These are phyloP conservation scores for Spatholobus suberectus DNA, from an alignment of 306 rosid genomes.

Conservation along the genomic window DNA sequence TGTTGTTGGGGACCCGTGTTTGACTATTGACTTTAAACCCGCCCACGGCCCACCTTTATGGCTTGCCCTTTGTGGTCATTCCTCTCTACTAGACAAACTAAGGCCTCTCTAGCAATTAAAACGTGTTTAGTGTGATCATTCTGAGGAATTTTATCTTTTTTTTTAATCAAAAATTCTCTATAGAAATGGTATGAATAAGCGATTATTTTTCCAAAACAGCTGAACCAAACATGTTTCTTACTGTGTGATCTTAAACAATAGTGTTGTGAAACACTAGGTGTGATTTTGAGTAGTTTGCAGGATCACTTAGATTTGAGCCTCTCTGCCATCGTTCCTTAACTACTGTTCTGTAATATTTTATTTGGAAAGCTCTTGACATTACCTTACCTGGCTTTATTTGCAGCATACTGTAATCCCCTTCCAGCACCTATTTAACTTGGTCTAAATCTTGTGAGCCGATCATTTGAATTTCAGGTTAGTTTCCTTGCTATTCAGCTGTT, in stretches of 20 bases:
- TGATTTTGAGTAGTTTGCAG: background rate
- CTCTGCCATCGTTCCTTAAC: background rate
- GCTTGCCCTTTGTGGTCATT: background rate
- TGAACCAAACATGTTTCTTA: background rate
- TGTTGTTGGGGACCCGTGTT: background rate
- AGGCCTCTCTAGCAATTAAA: background rate
- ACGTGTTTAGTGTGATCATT: too few species aligned
- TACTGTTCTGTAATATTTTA: background rate
- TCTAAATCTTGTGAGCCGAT: constrained; percentile 86
- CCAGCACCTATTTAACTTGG: constrained; percentile 87
- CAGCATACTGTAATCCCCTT: constrained; percentile 88
- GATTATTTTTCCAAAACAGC: too few species aligned
- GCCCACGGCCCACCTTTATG: too few species aligned
- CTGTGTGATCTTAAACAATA: background rate
- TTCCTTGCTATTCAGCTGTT: background rate
- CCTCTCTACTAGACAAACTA: background rate
- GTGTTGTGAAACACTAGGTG: constrained; percentile 15
- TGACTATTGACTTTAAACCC: background rate
- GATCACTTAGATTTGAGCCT: background rate
- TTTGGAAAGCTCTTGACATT: constrained; percentile 8
- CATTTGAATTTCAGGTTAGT: constrained; percentile 88
- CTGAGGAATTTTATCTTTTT: too few species aligned
- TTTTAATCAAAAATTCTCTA: too few species aligned
- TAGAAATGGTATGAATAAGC: too few species aligned
- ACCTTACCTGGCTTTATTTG: constrained; percentile 43